Evolutionary conservation across 805 yeast species (phyloP).

Genomic region (Allodekkera sacchari): DNA sequence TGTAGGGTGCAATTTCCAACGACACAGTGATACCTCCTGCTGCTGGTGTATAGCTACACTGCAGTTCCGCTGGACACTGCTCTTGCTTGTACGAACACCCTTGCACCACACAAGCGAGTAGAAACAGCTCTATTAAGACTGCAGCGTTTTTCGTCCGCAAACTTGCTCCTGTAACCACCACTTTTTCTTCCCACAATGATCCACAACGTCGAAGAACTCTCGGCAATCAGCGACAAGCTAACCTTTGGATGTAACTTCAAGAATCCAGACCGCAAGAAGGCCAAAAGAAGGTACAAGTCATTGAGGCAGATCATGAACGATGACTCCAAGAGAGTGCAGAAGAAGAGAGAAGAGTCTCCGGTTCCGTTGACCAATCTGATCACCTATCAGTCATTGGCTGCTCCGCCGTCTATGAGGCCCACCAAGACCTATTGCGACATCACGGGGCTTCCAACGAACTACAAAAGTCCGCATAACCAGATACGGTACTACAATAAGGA

Average conservation of each 20-base stretch:
- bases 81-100: no score
- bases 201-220: conserved; percentile 10
- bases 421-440: conserved; percentile 83
- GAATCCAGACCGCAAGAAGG: conserved; percentile 39
- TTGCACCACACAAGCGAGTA: no score
- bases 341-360: conserved; percentile 22
- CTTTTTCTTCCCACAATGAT: no score
- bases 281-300: conserved; percentile 63
- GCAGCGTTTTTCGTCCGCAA: no score
- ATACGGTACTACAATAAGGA: conserved; percentile 78
- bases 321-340: conserved; percentile 60
- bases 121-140: no score
- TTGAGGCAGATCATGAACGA: conserved; percentile 66
- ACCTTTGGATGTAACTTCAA: conserved; percentile 50
- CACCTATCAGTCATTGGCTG: conserved; percentile 62
- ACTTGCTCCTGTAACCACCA: no score
- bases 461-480: conserved; percentile 67
- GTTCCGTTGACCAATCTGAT: conserved; percentile 34
- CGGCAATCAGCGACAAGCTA: conserved; percentile 28
- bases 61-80: no score
- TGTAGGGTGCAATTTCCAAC: no score
- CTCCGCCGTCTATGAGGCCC: conserved; percentile 85
- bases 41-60: no score
- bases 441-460: conserved; percentile 77
- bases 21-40: no score